Evolutionary conservation across 768 basidiomycete species (phyloP).

Genomic region (Boletus patriciae): DNA sequence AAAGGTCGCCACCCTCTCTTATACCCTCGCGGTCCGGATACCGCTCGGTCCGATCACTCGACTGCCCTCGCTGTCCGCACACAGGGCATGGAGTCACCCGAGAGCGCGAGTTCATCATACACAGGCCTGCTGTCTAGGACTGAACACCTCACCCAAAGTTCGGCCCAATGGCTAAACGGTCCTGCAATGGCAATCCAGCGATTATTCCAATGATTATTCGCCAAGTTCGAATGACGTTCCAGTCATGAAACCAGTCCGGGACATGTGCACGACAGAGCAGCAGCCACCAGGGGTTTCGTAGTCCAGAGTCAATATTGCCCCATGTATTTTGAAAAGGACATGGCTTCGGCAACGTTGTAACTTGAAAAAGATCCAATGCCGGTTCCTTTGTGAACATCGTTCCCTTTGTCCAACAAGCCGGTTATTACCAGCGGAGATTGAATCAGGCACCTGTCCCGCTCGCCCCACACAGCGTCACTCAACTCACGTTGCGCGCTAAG

Average conservation of each 20-base stretch:
- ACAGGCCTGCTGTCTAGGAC: no score
- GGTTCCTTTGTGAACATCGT: no score
- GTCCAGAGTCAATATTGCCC: neutral
- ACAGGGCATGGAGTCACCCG: no score
- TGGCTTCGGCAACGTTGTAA: neutral
- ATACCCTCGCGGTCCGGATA: conserved; percentile 7
- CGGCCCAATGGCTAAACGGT: no score
- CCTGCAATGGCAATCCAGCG: no score
- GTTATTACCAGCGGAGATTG: conserved; percentile 29
- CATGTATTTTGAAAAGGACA: neutral
- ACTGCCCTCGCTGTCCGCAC: no score
- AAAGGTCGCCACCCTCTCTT: neutral
- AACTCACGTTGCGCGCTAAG: conserved; percentile 27
- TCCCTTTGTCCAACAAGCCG: neutral
- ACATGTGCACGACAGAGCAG: neutral
- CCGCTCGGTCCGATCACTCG: conserved; percentile 1
- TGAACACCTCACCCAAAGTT: no score
- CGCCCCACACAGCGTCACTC: conserved; percentile 33
- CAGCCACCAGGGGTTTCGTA: neutral
- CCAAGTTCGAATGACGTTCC: no score
- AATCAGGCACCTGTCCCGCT: conserved; percentile 32
- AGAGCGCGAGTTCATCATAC: no score
- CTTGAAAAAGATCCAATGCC: no score
- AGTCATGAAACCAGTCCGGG: no score
- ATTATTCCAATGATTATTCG: no score